A percentile compares a stretch with the other conserved stretches of the same genome.
These are phyloP conservation scores for Termitomyces bulborhizus DNA, from an alignment of 768 basidiomycete genomes.

Conservation along the genomic window DNA sequence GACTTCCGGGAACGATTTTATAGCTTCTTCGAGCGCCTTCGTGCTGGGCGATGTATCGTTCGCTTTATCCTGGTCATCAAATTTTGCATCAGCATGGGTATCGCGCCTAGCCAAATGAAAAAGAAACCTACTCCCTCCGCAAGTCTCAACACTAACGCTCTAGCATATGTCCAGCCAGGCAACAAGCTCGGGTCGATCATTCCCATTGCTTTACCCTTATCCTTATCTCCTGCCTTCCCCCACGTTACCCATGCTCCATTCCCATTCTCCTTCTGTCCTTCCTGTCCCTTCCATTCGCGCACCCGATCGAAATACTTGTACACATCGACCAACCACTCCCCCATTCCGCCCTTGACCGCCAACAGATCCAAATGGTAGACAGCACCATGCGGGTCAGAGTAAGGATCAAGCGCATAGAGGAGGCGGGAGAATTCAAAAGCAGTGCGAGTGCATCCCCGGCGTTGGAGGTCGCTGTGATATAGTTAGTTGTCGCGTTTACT, in stretches of 20 bases:
- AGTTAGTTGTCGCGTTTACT: neutral
- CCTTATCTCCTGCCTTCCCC: neutral
- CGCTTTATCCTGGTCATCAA: slow-evolving; percentile 27
- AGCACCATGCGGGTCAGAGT: slow-evolving; percentile 84
- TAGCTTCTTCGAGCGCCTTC: slow-evolving; percentile 64
- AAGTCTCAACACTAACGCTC: slow-evolving; percentile 60
- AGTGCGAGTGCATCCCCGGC: slow-evolving; percentile 85
- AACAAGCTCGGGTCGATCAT: slow-evolving; percentile 49
- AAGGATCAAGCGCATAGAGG: slow-evolving; percentile 78
- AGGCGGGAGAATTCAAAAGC: slow-evolving; percentile 91
- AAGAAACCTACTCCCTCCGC: slow-evolving; percentile 33
- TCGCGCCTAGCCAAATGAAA: too few species aligned
- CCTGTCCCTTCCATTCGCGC: neutral
- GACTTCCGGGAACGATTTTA: slow-evolving; percentile 73
- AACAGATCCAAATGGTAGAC: slow-evolving; percentile 81
- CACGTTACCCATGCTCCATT: slow-evolving; percentile 11
- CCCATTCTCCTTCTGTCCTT: neutral
- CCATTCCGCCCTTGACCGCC: slow-evolving; percentile 74
- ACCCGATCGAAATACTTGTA: slow-evolving; percentile 38
- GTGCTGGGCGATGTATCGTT: slow-evolving; percentile 43
- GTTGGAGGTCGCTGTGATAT: slow-evolving; percentile 64
- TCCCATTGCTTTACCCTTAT: slow-evolving; percentile 14
- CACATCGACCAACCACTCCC: slow-evolving; percentile 73
- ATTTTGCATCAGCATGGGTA: too few species aligned
- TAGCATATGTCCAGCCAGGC: slow-evolving; percentile 74